Base-by-base conservation (phyloP, 768 basidiomycete genomes). In the Boletus edulis region DNA sequence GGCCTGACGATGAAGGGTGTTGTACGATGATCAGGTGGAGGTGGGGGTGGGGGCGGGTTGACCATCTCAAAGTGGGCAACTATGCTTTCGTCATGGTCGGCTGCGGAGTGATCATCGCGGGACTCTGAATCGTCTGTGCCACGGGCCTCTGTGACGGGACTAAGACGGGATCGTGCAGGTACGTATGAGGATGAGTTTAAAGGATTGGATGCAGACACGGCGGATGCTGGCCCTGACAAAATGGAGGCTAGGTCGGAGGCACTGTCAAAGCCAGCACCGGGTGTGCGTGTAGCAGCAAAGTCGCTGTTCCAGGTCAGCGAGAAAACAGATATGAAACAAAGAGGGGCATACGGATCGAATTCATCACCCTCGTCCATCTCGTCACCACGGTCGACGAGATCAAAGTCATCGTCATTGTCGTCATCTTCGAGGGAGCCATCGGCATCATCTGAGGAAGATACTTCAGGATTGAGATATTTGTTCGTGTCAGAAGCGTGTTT, bases 281-380 rank as follows among this genome's bases (percentile, higher is more conserved):
- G 65, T 0, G 80, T 73, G 34, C 81, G 80, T 1, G 81, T 82
- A 0, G 83, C 82, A 10, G 86, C 84, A 69, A 89, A 91, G 51
- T 87, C 85, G 1, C 89, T 91, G 61, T 20, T 12, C 51, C 27
- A 53, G 60, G 29, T 4, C 35, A 7, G 3, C 1, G 20, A 31
- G 12, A 32, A 42, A 34, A 46, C 2, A 34, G 17, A 18, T 8
- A 39, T 39, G 6, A 22, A 14, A 37, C 9, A 22, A 45, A 46
- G 31, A 7, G 75, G 4, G 22, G 75, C 87, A 64, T 67, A 91
- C 89, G 88, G 88, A 64, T 91, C 90, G 59, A 91, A 91, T 56
- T 88, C 89, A 58, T 90, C 86, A 2, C 73, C 83, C 47, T 85
- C 87, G 60, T 83, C 82, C 71, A 81, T 79, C 41, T 78, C 83